A percentile compares a stretch with the other conserved stretches of the same genome.
Conservation (phyloP, 2,329 filamentous ascomycete genomes). For the Nothomitra cinnamomea region DNA sequence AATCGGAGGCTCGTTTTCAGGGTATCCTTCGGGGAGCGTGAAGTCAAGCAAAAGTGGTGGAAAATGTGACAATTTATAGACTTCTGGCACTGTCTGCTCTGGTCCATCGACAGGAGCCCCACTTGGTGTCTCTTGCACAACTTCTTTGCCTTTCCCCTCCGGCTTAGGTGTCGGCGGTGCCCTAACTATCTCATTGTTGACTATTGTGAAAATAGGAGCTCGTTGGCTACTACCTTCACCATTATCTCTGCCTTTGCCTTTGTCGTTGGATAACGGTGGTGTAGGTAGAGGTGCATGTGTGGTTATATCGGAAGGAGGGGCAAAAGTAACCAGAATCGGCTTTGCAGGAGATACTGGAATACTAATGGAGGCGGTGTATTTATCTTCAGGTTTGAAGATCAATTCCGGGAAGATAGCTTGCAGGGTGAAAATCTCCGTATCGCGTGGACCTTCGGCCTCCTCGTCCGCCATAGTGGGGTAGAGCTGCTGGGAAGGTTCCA, state of each 20-base stretch:
- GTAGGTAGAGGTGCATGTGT: conserved; percentile 10
- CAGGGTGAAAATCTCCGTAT: conserved; percentile 42
- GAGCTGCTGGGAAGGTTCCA: neutral
- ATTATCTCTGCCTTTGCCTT: neutral
- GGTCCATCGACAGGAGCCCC: too few relatives aligned
- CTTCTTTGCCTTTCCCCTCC: too few relatives aligned
- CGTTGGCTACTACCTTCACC: neutral
- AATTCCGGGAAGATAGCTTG: conserved; percentile 53
- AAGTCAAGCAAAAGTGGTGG: conserved; percentile 39
- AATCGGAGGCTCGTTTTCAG: conserved; percentile 32
- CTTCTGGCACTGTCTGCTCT: neutral
- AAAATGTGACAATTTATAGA: conserved; percentile 31
- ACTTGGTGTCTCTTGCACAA: too few relatives aligned
- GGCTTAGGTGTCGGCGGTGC: too few relatives aligned
- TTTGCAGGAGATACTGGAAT: conserved; percentile 12
- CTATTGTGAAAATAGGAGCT: too few relatives aligned
- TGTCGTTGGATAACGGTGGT: conserved; percentile 8
- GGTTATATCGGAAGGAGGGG: conserved; percentile 26
- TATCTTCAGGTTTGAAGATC: conserved; percentile 28
- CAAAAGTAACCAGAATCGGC: conserved; percentile 30
- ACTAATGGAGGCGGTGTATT: conserved; percentile 28
- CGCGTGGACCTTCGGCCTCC: conserved; percentile 29
- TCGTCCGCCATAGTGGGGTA: neutral
- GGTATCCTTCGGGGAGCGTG: conserved; percentile 40
- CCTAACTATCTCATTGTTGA: too few relatives aligned